Percentiles rank a stretch among this genome's conserved stretches.
Conservation (phyloP, 441 rosid genomes). For the Pelargonium citronellum region DNA sequence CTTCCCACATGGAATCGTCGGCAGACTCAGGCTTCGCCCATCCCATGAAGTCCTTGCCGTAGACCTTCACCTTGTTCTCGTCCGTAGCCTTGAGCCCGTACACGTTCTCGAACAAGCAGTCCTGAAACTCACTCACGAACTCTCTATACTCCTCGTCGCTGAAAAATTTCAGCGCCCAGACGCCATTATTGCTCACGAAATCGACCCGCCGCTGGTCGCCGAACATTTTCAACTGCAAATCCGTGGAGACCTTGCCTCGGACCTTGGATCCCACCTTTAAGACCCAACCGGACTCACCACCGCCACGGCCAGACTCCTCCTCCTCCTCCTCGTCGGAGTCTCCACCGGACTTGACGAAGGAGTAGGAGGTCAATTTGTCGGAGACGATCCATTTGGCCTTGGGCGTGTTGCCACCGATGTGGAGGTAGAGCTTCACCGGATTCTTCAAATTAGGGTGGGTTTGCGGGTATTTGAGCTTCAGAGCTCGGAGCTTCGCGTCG, state of each 20-base stretch:
- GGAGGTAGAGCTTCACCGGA: conserved; percentile 59
- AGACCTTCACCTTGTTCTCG: conserved; percentile 47
- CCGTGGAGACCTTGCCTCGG: conserved; percentile 48
- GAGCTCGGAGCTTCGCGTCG: conserved; percentile 42
- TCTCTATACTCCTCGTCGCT: conserved; percentile 46
- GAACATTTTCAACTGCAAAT: conserved; percentile 62
- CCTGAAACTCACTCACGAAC: conserved; percentile 51
- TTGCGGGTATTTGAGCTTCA: conserved; percentile 43
- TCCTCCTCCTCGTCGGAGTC: conserved; percentile 25
- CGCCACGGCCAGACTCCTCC: conserved; percentile 29
- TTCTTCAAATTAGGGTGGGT: conserved; percentile 30
- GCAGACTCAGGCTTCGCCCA: conserved; percentile 67
- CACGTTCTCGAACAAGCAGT: conserved; percentile 58
- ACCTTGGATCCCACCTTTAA: conserved; percentile 49
- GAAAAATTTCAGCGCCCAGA: conserved; percentile 64
- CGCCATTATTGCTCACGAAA: conserved; percentile 45
- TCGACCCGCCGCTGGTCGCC: conserved; percentile 60
- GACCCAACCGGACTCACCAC: conserved; percentile 41
- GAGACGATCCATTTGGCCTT: conserved; percentile 55
- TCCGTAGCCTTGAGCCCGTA: conserved; percentile 46
- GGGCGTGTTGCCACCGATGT: conserved; percentile 63
- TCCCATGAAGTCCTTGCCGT: conserved; percentile 61
- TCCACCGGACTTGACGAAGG: conserved; percentile 33
- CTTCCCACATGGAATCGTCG: conserved; percentile 67
- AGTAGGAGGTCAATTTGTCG: conserved; percentile 44